Evolutionary conservation across 148 eudicot genomes (phyloP).

Genomic region (Chenopodium album): DNA sequence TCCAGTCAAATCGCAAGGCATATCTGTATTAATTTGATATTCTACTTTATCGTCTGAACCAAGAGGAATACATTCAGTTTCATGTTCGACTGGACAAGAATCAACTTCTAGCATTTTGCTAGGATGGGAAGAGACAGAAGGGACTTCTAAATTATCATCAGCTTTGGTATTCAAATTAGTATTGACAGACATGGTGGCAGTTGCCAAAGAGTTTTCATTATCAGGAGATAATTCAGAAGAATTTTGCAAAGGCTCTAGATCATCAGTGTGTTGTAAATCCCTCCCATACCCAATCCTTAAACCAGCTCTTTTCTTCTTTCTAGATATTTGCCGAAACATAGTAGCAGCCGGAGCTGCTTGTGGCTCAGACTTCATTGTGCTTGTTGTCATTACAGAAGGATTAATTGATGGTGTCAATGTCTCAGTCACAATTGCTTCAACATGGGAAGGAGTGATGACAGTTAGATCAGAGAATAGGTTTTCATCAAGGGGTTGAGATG

Average conservation of each 20-base stretch:
- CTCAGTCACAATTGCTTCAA: constrained; percentile 26
- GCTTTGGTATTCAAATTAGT: constrained; percentile 17
- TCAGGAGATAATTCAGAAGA: constrained; percentile 18
- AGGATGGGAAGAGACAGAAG: constrained; percentile 10
- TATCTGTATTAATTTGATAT: constrained; percentile 20
- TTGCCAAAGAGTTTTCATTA: constrained; percentile 15
- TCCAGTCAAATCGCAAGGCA: not conserved
- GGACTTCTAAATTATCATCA: constrained; percentile 21
- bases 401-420: constrained; percentile 9
- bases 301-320: constrained; percentile 68
- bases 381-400: constrained; percentile 18
- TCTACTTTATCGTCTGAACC: constrained; percentile 2
- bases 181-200: constrained; percentile 11
- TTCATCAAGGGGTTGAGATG: constrained; percentile 68
- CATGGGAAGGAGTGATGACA: constrained; percentile 43
- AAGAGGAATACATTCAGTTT: constrained; percentile 13
- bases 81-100: constrained; percentile 16
- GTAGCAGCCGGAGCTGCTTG: constrained; percentile 29
- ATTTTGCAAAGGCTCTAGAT: constrained; percentile 24
- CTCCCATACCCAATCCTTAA: constrained; percentile 73
- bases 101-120: constrained; percentile 16
- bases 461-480: constrained; percentile 80
- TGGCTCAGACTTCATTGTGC: constrained; percentile 13
- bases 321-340: constrained; percentile 49
- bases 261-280: constrained; percentile 38